Conservation (phyloP, 495 filamentous ascomycete genomes). For the Annulohypoxylon moriforme region DNA sequence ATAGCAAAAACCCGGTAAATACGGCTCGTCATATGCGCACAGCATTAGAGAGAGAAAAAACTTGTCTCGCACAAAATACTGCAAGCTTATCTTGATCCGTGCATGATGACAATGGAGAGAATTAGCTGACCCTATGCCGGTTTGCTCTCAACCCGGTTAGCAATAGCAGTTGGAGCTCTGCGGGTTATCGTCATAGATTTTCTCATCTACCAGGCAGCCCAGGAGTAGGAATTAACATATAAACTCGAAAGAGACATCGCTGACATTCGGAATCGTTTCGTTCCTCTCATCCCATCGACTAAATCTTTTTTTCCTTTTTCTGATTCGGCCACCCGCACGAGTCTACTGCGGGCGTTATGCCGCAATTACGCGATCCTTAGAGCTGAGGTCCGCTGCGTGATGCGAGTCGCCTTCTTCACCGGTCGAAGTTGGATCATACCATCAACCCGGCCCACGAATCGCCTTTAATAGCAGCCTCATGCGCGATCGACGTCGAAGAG, state of each 20-base stretch:
- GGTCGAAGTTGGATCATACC: constrained; percentile 25
- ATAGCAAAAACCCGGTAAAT: background rate
- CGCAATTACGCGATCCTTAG: constrained; percentile 10
- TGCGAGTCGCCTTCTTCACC: constrained; percentile 14
- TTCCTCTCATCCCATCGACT: background rate
- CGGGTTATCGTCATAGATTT: constrained; percentile 1
- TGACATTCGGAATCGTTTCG: constrained; percentile 3
- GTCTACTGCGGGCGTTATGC: constrained; percentile 16
- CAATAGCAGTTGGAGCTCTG: constrained; percentile 1
- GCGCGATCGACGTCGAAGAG: constrained; percentile 14
- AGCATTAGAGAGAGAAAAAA: background rate
- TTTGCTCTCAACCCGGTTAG: background rate
- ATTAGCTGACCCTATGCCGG: background rate
- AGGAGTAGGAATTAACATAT: constrained; percentile 3
- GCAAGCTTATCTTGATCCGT: background rate
- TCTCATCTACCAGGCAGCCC: background rate
- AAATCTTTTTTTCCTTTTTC: background rate
- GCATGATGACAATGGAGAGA: constrained; percentile 5
- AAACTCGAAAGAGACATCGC: background rate
- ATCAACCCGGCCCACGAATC: constrained; percentile 21
- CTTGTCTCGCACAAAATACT: background rate
- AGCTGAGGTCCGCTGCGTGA: constrained; percentile 13
- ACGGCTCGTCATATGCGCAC: background rate
- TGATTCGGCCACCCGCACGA: constrained; percentile 5
- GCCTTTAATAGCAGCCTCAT: constrained; percentile 31